A percentile compares a stretch with the other conserved stretches of the same genome.
Evolutionary conservation across 306 rosid species (phyloP).

Genomic region (Vigna nakashimae): DNA sequence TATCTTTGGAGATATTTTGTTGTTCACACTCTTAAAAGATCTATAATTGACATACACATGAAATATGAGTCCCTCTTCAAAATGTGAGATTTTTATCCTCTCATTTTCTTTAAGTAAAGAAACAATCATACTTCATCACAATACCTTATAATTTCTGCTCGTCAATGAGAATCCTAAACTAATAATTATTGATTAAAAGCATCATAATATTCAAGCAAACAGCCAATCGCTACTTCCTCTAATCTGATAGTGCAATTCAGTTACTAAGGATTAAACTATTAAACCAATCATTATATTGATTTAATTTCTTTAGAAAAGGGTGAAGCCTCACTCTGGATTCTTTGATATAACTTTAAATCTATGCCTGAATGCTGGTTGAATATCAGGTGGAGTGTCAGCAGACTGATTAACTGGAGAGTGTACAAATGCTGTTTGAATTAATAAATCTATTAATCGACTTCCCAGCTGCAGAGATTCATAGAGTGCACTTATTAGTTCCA

Average conservation of each 20-base stretch:
- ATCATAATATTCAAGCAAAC: slow-evolving; percentile 11
- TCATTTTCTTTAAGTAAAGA: slow-evolving; percentile 4
- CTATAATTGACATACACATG: not conserved
- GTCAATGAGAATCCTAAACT: not conserved
- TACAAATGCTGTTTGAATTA: slow-evolving; percentile 77
- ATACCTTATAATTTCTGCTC: not conserved
- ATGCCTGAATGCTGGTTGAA: slow-evolving; percentile 89
- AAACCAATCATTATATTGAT: not conserved
- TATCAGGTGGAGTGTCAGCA: slow-evolving; percentile 76
- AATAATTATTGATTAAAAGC: not conserved
- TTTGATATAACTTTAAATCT: slow-evolving; percentile 62
- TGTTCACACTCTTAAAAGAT: not conserved
- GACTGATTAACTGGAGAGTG: slow-evolving; percentile 75
- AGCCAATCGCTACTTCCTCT: slow-evolving; percentile 28
- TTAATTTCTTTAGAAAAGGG: not conserved
- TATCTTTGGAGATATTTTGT: not conserved
- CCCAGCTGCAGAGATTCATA: slow-evolving; percentile 74
- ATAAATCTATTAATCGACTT: slow-evolving; percentile 72
- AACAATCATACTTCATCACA: not conserved
- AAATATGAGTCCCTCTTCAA: slow-evolving; percentile 15
- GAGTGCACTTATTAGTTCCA: slow-evolving; percentile 32
- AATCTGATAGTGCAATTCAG: slow-evolving; percentile 16
- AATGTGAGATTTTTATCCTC: not conserved
- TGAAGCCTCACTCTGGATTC: slow-evolving; percentile 62
- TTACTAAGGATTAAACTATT: slow-evolving; percentile 10